Evolutionary conservation across 2,329 filamentous ascomycete species (phyloP).

Genomic region (Geosmithia morbida): DNA sequence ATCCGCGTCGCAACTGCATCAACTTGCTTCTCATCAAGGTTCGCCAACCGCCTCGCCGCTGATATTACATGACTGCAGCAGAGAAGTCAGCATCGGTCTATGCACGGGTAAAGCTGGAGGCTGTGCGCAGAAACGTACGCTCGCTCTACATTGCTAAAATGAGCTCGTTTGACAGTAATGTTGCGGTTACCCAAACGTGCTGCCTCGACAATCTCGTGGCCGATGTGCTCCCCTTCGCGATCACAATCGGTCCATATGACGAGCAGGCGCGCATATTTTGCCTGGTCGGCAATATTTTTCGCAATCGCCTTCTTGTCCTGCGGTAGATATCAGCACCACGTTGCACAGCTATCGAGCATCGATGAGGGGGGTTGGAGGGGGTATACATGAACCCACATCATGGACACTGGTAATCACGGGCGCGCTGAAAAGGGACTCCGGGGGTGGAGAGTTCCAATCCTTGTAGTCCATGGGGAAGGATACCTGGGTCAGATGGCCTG

Average conservation of each 20-base stretch:
- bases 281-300: slow-evolving; percentile 70
- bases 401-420: slow-evolving; percentile 55
- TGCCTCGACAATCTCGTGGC: slow-evolving; percentile 73
- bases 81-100: slow-evolving; percentile 2
- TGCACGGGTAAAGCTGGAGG: background rate
- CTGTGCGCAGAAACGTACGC: slow-evolving; percentile 39
- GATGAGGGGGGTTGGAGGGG: no score
- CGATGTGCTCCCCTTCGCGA: slow-evolving; percentile 93
- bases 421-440: slow-evolving; percentile 67
- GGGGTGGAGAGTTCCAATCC: slow-evolving; percentile 70
- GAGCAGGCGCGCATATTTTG: slow-evolving; percentile 54
- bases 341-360: background rate
- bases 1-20: slow-evolving; percentile 80
- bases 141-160: slow-evolving; percentile 91
- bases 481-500: slow-evolving; percentile 70
- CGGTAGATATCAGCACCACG: background rate
- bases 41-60: slow-evolving; percentile 62
- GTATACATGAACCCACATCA: slow-evolving; percentile 31
- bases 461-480: slow-evolving; percentile 65
- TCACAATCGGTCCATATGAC: slow-evolving; percentile 99
- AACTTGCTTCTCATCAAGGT: slow-evolving; percentile 74
- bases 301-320: slow-evolving; percentile 71
- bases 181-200: slow-evolving; percentile 58
- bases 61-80: slow-evolving; percentile 61
- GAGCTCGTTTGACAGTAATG: slow-evolving; percentile 72